Conservation (phyloP, 1,284 basidiomycete genomes). For the Xerocomus nothofagi region DNA sequence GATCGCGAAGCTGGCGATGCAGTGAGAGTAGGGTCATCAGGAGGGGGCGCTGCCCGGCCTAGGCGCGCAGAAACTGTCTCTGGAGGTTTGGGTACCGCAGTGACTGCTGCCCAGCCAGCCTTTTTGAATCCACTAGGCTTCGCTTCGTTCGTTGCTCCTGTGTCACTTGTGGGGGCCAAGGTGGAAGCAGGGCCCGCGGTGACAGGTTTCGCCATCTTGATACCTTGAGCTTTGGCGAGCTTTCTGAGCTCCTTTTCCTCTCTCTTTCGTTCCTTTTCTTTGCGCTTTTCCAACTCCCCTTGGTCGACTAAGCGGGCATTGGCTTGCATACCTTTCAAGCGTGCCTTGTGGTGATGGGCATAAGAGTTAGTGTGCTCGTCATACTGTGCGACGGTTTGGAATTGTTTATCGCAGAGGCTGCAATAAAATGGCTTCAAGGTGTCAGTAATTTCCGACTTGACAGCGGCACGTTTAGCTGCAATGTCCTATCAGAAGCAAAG, state of each 20-base stretch:
- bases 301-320: slow-evolving; percentile 56
- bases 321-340: slow-evolving; percentile 74
- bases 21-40: slow-evolving; percentile 11
- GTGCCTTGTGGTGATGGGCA: slow-evolving; percentile 79
- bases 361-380: slow-evolving; percentile 86
- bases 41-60: slow-evolving; percentile 20
- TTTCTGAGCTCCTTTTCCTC: slow-evolving; percentile 81
- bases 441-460: slow-evolving; percentile 64
- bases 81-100: slow-evolving; percentile 15
- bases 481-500: slow-evolving; percentile 46
- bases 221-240: slow-evolving; percentile 73
- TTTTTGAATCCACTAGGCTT: slow-evolving; percentile 51
- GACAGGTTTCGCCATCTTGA: slow-evolving; percentile 60
- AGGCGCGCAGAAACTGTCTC: slow-evolving; percentile 13
- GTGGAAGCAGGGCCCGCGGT: slow-evolving; percentile 25
- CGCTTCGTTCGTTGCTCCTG: slow-evolving; percentile 30
- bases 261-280: slow-evolving; percentile 78
- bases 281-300: slow-evolving; percentile 67
- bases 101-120: slow-evolving; percentile 60
- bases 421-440: slow-evolving; percentile 77
- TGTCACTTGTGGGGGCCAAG: slow-evolving; percentile 20
- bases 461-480: slow-evolving; percentile 64
- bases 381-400: slow-evolving; percentile 77
- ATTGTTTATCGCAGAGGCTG: slow-evolving; percentile 79
- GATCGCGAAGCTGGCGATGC: slow-evolving; percentile 16